Evolutionary conservation across 2,329 filamentous ascomycete genomes (phyloP).

Genomic region (Xylariomycetidae sp.): DNA sequence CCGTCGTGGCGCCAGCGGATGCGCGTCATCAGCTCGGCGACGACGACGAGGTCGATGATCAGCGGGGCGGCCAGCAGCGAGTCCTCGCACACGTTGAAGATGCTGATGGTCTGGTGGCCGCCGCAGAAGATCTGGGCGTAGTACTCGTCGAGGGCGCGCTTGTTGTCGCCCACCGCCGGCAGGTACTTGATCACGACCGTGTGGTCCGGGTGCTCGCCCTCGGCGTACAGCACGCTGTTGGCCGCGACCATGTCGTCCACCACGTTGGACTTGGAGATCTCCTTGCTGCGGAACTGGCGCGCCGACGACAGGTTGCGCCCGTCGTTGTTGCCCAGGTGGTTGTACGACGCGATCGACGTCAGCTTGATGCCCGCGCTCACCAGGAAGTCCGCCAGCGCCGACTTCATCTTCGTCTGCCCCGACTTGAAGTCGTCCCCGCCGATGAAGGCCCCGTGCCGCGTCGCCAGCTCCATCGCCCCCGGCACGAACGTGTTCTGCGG

Average conservation of each 20-base stretch:
- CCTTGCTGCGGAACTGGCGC: conserved; percentile 98
- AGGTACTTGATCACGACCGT: conserved; percentile 99
- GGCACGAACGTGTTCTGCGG: conserved; percentile 99
- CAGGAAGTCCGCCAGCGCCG: conserved; percentile 93
- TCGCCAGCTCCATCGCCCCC: conserved; percentile 81
- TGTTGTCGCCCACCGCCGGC: conserved; percentile 97
- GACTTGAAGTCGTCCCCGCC: conserved; percentile 99
- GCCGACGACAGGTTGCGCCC: conserved; percentile 98
- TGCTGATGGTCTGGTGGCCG: conserved; percentile 93
- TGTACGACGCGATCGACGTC: conserved; percentile 97
- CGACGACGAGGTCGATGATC: conserved; percentile 91
- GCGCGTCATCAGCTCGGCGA: conserved; percentile 97
- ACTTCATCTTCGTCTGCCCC: conserved; percentile 99
- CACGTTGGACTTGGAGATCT: conserved; percentile 98
- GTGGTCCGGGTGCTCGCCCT: conserved; percentile 94
- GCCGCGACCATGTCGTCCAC: conserved; percentile 99
- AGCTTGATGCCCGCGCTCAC: conserved; percentile 99
- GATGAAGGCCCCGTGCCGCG: conserved; percentile 82
- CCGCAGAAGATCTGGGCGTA: conserved; percentile 99
- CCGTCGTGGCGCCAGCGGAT: conserved; percentile 76
- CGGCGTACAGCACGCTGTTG: conserved; percentile 83
- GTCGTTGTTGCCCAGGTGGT: conserved; percentile 98
- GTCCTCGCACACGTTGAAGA: conserved; percentile 99
- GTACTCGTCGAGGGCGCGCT: conserved; percentile 98
- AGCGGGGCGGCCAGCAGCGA: conserved; percentile 91